Percentiles rank a stretch among this genome's conserved stretches.
Evolutionary conservation across 192 early-diverging fungal species (phyloP).

Genomic region (Podila epigama): DNA sequence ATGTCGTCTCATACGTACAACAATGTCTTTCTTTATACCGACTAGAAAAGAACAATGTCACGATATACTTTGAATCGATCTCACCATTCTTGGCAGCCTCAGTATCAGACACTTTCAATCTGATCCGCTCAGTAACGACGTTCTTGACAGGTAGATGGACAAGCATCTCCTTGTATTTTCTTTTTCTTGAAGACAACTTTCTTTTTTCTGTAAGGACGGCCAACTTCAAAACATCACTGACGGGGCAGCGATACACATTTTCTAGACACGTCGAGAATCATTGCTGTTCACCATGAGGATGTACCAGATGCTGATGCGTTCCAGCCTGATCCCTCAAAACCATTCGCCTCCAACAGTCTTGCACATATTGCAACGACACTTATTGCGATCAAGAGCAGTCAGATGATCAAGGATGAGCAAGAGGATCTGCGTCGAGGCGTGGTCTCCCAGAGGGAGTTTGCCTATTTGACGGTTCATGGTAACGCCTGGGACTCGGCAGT

Average conservation of each 20-base stretch:
- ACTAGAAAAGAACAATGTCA: constrained; percentile 17
- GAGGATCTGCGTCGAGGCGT: constrained; percentile 10
- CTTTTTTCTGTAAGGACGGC: too few relatives aligned
- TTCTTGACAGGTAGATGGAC: constrained; percentile 30
- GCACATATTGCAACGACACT: constrained; percentile 44
- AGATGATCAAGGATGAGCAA: constrained; percentile 33
- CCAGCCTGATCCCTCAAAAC: constrained; percentile 26
- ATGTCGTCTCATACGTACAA: too few relatives aligned
- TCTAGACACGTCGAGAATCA: constrained; percentile 33
- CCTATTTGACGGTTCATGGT: constrained; percentile 23
- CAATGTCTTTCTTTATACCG: not conserved
- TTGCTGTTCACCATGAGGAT: constrained; percentile 50
- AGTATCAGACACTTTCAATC: constrained; percentile 40
- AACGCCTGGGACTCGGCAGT: constrained; percentile 44
- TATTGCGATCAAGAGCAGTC: constrained; percentile 41
- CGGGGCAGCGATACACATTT: not conserved
- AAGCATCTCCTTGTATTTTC: not conserved
- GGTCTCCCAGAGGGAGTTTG: constrained; percentile 20
- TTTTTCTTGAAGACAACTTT: too few relatives aligned
- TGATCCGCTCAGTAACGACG: constrained; percentile 40
- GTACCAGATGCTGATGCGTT: constrained; percentile 41
- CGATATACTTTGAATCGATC: constrained; percentile 40
- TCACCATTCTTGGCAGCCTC: constrained; percentile 28
- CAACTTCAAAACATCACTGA: too few relatives aligned
- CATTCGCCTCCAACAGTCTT: constrained; percentile 31